phyloP scores from a whole-genome alignment of 2,329 filamentous ascomycete genomes.

The Cladosporium velox region DNA sequence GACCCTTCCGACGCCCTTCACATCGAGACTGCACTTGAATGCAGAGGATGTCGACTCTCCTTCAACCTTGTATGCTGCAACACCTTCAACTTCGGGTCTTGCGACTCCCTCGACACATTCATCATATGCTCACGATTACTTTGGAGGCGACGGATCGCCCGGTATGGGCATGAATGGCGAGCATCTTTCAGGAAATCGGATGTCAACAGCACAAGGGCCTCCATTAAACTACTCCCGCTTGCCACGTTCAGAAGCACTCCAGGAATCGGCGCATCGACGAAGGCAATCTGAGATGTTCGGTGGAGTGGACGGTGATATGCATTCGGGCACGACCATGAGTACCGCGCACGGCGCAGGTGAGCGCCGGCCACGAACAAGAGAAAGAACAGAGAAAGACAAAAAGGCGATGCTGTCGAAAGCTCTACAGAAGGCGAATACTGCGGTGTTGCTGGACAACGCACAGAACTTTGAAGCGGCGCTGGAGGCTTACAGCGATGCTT shows the following conservation, averaged over 20 bases:
- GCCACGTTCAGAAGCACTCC: slow-evolving; percentile 20
- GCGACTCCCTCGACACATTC: slow-evolving; percentile 36
- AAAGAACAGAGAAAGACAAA: slow-evolving; percentile 57
- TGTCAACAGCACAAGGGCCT: slow-evolving; percentile 30
- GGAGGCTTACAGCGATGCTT: slow-evolving; percentile 88
- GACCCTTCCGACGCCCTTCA: neutral
- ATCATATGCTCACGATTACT: slow-evolving; percentile 35
- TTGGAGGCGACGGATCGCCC: slow-evolving; percentile 33
- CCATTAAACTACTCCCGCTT: slow-evolving; percentile 22
- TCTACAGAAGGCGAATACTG: slow-evolving; percentile 91
- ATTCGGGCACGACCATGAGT: neutral
- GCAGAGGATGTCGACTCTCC: slow-evolving; percentile 37
- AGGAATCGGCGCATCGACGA: slow-evolving; percentile 17
- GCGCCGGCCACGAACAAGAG: slow-evolving; percentile 29
- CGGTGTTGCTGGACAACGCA: slow-evolving; percentile 92
- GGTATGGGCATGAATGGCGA: slow-evolving; percentile 29
- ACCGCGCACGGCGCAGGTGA: slow-evolving; percentile 15
- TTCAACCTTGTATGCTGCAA: slow-evolving; percentile 27
- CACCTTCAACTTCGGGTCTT: slow-evolving; percentile 31
- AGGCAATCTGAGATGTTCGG: slow-evolving; percentile 18
- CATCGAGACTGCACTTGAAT: slow-evolving; percentile 17
- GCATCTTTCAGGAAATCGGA: slow-evolving; percentile 30
- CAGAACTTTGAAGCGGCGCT: slow-evolving; percentile 92
- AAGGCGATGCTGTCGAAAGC: slow-evolving; percentile 97
- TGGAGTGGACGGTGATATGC: neutral